These are phyloP conservation scores for Syncephalastrum contaminatum DNA, from an alignment of 371 early-diverging fungal species.

Conservation along the genomic window DNA sequence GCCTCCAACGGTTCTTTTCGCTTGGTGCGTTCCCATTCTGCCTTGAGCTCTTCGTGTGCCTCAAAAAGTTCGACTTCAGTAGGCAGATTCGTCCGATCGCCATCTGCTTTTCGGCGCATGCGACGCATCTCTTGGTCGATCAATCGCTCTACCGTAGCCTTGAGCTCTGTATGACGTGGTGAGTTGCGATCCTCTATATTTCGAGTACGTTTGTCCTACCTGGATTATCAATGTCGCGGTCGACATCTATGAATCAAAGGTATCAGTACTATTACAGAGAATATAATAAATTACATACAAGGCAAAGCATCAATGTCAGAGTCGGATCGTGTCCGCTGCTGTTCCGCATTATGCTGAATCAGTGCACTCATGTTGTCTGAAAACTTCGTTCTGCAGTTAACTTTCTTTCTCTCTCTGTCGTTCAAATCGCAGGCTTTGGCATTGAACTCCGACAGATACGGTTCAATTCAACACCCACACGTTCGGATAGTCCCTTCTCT, in stretches of 20 bases:
- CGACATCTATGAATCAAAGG: constrained; percentile 31
- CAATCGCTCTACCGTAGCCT: constrained; percentile 55
- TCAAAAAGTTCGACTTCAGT: constrained; percentile 34
- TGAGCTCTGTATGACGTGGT: constrained; percentile 28
- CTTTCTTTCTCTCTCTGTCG: no score
- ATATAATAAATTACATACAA: constrained; percentile 21
- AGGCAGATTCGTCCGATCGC: constrained; percentile 33
- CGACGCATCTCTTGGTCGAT: constrained; percentile 71
- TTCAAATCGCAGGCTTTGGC: no score
- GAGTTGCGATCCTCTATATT: background rate
- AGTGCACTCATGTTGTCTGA: no score
- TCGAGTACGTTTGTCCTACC: constrained; percentile 15
- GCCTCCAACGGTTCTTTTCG: constrained; percentile 53
- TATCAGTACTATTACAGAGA: background rate
- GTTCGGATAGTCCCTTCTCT: no score
- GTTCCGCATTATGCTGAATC: no score
- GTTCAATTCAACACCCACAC: no score
- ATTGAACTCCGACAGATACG: no score
- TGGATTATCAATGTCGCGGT: constrained; percentile 42
- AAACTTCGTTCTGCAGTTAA: no score
- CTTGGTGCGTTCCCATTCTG: constrained; percentile 65
- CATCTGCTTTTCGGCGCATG: constrained; percentile 42
- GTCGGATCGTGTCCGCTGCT: constrained; percentile 16
- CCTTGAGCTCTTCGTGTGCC: constrained; percentile 46
- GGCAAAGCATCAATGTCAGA: constrained; percentile 43